Conservation (phyloP, 164 flowering plant genomes). For the Paratinospora sagittata region DNA sequence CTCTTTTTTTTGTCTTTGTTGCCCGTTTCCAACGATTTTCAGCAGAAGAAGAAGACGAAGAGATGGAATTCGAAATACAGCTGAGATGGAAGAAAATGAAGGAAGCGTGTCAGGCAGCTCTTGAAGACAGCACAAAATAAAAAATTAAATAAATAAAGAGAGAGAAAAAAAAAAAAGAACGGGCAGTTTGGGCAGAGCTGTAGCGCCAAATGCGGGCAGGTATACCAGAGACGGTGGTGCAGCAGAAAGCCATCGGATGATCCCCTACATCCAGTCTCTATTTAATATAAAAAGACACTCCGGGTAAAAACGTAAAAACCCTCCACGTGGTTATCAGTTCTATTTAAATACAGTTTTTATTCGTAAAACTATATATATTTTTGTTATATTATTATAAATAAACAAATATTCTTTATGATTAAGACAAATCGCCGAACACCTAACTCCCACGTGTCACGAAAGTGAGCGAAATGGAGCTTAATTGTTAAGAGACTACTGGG, state of each 20-base stretch:
- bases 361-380: no score
- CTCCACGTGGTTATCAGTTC: neutral
- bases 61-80: neutral
- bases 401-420: no score
- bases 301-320: neutral
- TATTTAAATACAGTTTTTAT: neutral
- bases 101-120: slow-evolving; percentile 7
- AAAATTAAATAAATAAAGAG: neutral
- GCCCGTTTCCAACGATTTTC: no score
- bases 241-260: neutral
- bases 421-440: no score
- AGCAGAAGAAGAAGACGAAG: no score
- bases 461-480: no score
- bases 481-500: no score
- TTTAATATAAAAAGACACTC: neutral
- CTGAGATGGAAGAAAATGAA: neutral
- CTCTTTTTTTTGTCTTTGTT: neutral
- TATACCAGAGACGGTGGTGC: slow-evolving; percentile 11
- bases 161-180: neutral
- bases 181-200: slow-evolving; percentile 22
- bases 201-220: slow-evolving; percentile 20
- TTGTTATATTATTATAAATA: no score
- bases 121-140: neutral
- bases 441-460: no score
- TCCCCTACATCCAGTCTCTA: neutral